Evolutionary conservation across 148 eudicot species (phyloP).

Genomic region (Arbutus unedo): DNA sequence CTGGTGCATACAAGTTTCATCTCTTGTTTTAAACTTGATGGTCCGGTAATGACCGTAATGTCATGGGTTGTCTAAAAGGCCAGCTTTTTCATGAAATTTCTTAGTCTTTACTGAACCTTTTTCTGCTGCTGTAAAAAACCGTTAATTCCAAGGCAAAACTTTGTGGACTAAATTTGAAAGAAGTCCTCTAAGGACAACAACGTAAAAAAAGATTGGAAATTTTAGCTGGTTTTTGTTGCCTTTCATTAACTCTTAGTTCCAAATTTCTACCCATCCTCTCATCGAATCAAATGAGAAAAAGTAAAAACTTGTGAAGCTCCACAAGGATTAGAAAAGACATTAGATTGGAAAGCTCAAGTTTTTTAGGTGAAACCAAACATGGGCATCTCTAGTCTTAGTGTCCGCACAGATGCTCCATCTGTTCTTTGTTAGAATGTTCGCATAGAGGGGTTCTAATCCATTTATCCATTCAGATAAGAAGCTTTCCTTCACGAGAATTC

Average conservation of each 20-base stretch:
- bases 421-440: background rate
- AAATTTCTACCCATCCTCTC: background rate
- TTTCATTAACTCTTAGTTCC: background rate
- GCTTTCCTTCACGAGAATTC: constrained; percentile 87
- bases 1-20: too few relatives aligned
- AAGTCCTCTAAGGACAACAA: background rate
- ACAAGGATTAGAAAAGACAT: background rate
- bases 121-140: background rate
- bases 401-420: background rate
- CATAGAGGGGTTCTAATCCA: background rate
- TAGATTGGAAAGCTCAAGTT: background rate
- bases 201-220: background rate
- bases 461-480: constrained; percentile 54
- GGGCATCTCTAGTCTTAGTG: background rate
- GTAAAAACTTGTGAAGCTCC: background rate
- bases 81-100: too few relatives aligned
- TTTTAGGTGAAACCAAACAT: background rate
- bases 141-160: background rate
- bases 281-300: background rate
- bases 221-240: background rate
- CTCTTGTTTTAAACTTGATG: too few relatives aligned
- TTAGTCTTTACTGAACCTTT: background rate
- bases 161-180: background rate
- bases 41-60: too few relatives aligned
- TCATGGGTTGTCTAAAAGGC: too few relatives aligned